phyloP scores from a whole-genome alignment of 176 grass and related monocot species.

The Aegilops sharonensis region DNA sequence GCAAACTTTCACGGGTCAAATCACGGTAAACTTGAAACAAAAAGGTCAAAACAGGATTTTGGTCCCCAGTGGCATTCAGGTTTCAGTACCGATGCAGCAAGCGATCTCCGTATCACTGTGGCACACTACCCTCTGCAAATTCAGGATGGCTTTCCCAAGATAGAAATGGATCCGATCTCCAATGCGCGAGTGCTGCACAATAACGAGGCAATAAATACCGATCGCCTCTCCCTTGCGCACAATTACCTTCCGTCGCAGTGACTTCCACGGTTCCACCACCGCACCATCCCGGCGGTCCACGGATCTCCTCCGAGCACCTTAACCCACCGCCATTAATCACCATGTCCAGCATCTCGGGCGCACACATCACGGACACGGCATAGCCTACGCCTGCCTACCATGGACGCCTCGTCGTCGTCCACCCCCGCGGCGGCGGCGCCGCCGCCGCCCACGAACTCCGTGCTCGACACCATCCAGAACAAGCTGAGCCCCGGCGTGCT shows the following conservation, averaged over 20 bases:
- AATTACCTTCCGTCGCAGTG: neutral
- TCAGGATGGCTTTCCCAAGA: neutral
- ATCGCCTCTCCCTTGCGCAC: neutral
- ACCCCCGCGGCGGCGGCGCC: neutral
- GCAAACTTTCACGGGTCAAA: too few species aligned
- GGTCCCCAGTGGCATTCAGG: too few species aligned
- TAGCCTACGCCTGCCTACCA: neutral
- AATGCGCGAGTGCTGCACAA: neutral
- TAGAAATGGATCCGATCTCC: neutral
- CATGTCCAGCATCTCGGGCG: neutral
- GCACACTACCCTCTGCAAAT: too few species aligned
- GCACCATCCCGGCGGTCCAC: neutral
- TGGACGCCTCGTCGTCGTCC: neutral
- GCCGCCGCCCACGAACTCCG: slow-evolving; percentile 17
- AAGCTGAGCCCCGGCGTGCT: slow-evolving; percentile 75
- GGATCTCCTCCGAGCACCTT: neutral
- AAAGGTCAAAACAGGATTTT: too few species aligned
- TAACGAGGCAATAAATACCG: neutral
- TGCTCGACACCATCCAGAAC: slow-evolving; percentile 31
- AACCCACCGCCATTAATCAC: neutral
- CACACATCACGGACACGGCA: neutral
- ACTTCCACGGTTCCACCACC: neutral
- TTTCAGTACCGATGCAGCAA: too few species aligned
- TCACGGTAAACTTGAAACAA: too few species aligned
- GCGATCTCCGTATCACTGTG: too few species aligned